phyloP scores from a whole-genome alignment of 176 grass and related monocot genomes.

The Phoenix dactylifera region DNA sequence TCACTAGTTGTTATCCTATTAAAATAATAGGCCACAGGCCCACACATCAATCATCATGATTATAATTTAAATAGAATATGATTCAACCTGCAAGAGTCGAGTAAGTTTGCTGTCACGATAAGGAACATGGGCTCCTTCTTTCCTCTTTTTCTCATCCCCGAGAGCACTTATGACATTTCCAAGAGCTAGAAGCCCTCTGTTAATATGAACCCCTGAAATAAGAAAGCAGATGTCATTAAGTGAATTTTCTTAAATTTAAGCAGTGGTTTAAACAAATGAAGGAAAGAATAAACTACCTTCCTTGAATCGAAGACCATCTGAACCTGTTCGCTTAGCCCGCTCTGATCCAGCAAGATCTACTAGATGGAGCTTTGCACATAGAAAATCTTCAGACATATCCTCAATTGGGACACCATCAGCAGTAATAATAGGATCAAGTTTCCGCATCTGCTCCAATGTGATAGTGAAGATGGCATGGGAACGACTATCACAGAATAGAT shows the following conservation, averaged over 20 bases:
- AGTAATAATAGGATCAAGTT: slow-evolving; percentile 55
- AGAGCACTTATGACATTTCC: slow-evolving; percentile 99
- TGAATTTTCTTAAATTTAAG: slow-evolving; percentile 1
- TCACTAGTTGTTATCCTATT: no score
- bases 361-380: slow-evolving; percentile 90
- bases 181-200: slow-evolving; percentile 90
- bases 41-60: no score
- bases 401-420: slow-evolving; percentile 64
- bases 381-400: slow-evolving; percentile 81
- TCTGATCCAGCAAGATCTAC: slow-evolving; percentile 98
- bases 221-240: slow-evolving; percentile 10
- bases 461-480: slow-evolving; percentile 99
- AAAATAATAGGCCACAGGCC: no score
- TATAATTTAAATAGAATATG: no score
- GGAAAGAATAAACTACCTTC: slow-evolving; percentile 51
- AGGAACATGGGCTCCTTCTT: slow-evolving; percentile 94
- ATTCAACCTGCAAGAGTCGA: slow-evolving; percentile 73
- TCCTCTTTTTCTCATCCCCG: slow-evolving; percentile 97
- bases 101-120: slow-evolving; percentile 99
- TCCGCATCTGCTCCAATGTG: slow-evolving; percentile 99
- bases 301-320: slow-evolving; percentile 94
- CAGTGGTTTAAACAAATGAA: slow-evolving; percentile 5
- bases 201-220: slow-evolving; percentile 93
- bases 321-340: slow-evolving; percentile 90
- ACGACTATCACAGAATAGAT: slow-evolving; percentile 49